Conservation (phyloP, 2,329 filamentous ascomycete genomes). For the Hypoxylon rubiginosum region DNA sequence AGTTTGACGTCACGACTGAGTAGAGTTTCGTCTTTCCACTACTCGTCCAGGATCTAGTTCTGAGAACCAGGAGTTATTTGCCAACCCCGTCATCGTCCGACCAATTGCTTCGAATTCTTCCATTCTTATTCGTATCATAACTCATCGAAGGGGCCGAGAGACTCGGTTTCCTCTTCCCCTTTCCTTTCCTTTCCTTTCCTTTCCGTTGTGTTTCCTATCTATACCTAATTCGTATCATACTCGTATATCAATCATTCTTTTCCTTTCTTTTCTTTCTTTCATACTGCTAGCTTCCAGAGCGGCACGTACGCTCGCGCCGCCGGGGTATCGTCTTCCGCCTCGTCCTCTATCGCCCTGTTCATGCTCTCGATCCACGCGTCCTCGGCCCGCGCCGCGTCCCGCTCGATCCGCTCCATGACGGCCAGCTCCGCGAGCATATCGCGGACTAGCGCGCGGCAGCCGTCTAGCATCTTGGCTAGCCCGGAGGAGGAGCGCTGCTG, state of each 20-base stretch:
- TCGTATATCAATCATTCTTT: not conserved
- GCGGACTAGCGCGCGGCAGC: slow-evolving; percentile 59
- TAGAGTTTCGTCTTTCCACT: not conserved
- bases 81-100: not conserved
- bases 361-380: slow-evolving; percentile 69
- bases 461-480: slow-evolving; percentile 45
- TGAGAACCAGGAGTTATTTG: not conserved
- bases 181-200: not conserved
- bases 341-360: slow-evolving; percentile 59
- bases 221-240: not conserved
- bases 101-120: not conserved
- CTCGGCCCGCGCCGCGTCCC: slow-evolving; percentile 68
- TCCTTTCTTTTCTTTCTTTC: too few relatives aligned
- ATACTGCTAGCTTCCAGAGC: slow-evolving; percentile 50
- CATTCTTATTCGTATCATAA: not conserved
- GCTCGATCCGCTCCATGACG: slow-evolving; percentile 73
- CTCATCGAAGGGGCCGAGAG: not conserved
- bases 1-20: not conserved
- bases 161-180: not conserved
- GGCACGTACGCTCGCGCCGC: slow-evolving; percentile 44
- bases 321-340: slow-evolving; percentile 45
- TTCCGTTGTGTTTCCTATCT: too few relatives aligned
- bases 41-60: too few relatives aligned
- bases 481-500: slow-evolving; percentile 42
- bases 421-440: slow-evolving; percentile 74